Base-by-base conservation (phyloP, 306 rosid species). In the Acacia acuminata region DNA sequence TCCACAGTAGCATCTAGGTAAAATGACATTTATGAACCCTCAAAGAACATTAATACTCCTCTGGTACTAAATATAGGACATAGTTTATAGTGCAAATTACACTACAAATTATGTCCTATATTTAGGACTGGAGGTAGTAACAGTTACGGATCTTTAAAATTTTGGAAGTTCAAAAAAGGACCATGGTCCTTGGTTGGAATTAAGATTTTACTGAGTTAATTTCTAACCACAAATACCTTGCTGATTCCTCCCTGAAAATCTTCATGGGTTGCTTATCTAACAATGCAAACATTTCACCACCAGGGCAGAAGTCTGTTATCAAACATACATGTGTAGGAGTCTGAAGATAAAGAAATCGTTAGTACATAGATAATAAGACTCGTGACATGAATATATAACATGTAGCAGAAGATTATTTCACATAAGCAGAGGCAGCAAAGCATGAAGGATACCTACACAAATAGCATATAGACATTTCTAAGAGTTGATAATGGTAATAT, bases 211-310 rank as follows among this genome's bases (percentile, higher is more conserved):
- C 16, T 5, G 58, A 17, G 9, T 51, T 51, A 68, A 75, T 32
- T 55, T 67, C 20, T 47, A 76, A 50, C 34, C 36, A 40, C 55
- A 82, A 79, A 79, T 81, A 96, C 99, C 99, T 91, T 19, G 99
- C 96, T 53, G 96, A 87, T 53, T 96, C 99, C 89, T 96, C 99
- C 73, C 75, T 93, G 76, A 96, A 89, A 79, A 89, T 75, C 86
- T 96, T 96, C 98, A 92, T 86, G 3, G 99, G 98, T 81, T 95
- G 99, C 87, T 84, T 90, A 85, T 95, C 99, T 73, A 95, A 96
- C 88, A 95, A 88, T 53, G 94, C 91, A 83, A 96, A 96, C 86
- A 96, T 85, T 88, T 96, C 98, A 83, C 99, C 99, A 10, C 99
- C 99, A 20, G 90, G 83, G 73, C 81, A 91, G 82, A 93, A 96